A percentile compares a stretch with the other conserved stretches of the same genome.
phyloP scores from a whole-genome alignment of 164 flowering plant species.

The Protea cynaroides region DNA sequence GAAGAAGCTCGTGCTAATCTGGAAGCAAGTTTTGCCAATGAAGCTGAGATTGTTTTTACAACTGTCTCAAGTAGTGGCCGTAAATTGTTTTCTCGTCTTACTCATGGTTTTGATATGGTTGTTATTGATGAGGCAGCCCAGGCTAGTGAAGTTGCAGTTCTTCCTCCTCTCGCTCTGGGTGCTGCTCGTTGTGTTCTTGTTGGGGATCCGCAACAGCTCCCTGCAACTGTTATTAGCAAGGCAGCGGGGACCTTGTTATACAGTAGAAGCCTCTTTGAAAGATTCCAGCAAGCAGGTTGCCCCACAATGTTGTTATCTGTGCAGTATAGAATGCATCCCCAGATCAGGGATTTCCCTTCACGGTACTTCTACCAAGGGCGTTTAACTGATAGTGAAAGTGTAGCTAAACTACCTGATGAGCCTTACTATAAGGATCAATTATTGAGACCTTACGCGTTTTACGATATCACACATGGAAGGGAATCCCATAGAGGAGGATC shows the following conservation, averaged over 20 bases:
- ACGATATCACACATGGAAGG: conserved; percentile 62
- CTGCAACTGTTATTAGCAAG: conserved; percentile 83
- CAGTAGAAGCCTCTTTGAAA: conserved; percentile 75
- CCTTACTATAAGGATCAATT: conserved; percentile 49
- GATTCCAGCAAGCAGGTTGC: conserved; percentile 75
- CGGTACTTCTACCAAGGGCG: conserved; percentile 76
- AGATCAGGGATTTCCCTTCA: conserved; percentile 72
- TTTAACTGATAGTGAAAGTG: conserved; percentile 63
- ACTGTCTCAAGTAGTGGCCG: conserved; percentile 81
- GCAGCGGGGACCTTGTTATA: conserved; percentile 71
- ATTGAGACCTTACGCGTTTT: conserved; percentile 58
- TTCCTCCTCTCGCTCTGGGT: conserved; percentile 38
- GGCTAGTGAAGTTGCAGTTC: conserved; percentile 70
- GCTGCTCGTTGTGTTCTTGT: conserved; percentile 67
- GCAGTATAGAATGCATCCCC: conserved; percentile 81
- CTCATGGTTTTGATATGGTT: conserved; percentile 82
- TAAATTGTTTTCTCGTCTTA: conserved; percentile 66
- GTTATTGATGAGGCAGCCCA: conserved; percentile 63
- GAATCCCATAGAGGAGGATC: conserved; percentile 74
- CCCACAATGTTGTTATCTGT: conserved; percentile 69
- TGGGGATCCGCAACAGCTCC: conserved; percentile 51
- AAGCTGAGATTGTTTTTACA: conserved; percentile 78
- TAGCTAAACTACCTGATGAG: conserved; percentile 55
- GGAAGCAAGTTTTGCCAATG: conserved; percentile 82
- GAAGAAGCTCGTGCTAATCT: conserved; percentile 72